Evolutionary conservation across 208 protist species (phyloP), one percentile per base, ranked within the genome.

Genomic region (Naegleria fowleri): DNA sequence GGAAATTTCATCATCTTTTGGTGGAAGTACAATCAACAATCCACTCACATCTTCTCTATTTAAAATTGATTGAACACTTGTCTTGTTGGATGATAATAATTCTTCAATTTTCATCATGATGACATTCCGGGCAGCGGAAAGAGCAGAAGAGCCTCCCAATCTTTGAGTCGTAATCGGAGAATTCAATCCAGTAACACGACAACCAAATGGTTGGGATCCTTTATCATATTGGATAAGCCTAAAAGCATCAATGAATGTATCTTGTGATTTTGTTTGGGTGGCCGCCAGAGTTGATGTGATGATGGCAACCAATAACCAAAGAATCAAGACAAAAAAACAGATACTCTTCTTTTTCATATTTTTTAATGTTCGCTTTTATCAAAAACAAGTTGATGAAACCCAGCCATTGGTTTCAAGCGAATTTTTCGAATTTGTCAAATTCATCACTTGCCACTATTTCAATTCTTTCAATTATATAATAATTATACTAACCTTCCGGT

Each of bases 151-250:
- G 22, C 9, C 11, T 58, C 6, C n/a, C 13, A 16, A 16, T 22
- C 6, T 88, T n/a, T 0, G 29, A 58, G 15, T 48, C 0, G 41
- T 36, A 29, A 88, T 33, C 22, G 85, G 41, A 16, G 22, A 33
- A 36, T 88, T 88, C 9, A 88, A 11, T 15, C 41, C 43, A 39
- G 85, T 88, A 6, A 29, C 7, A 58, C 85, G 51, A 39, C 11
- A n/a, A 58, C 85, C 85, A 29, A 33, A 88, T 22, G 51, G 13
- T 58, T 33, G 33, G 16, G 6, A n/a, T 13, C 43, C 43, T 58
- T 39, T 29, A 88, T 88, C 85, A 58, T 88, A 88, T 88, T 88
- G 85, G 16, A 88, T 29, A 11, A 51, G 9, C 11, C 85, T 29
- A 58, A 58, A 88, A n/a, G 13, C 85, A 58, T 88, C 43, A 6